Percentiles rank a stretch among this genome's conserved stretches.
Evolutionary conservation across 139 green algal species (phyloP).

Genomic region (Tetraselmis chui): DNA sequence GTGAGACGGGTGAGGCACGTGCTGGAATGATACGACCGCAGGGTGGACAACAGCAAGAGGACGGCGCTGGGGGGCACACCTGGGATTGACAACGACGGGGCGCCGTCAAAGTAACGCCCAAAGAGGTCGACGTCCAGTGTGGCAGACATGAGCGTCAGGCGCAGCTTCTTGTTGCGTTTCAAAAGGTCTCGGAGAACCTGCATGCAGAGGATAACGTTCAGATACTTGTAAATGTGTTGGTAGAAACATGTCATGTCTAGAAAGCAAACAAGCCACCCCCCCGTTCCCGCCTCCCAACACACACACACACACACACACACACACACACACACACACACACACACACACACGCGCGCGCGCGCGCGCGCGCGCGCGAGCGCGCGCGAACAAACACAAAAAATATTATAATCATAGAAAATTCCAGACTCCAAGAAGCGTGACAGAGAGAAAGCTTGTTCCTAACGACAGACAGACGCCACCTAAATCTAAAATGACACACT

Average conservation of each 20-base stretch:
- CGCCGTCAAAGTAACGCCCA: slow-evolving; percentile 16
- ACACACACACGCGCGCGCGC: neutral
- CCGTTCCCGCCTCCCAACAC: too few species aligned
- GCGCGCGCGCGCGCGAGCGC: too few species aligned
- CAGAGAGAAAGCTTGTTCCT: too few species aligned
- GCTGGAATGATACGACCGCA: too few species aligned
- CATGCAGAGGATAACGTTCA: neutral
- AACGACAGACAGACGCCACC: neutral
- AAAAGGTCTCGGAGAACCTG: neutral
- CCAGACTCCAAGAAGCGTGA: too few species aligned
- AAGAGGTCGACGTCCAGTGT: slow-evolving; percentile 17
- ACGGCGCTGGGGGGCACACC: too few species aligned
- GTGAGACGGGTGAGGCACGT: too few species aligned
- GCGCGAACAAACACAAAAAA: too few species aligned
- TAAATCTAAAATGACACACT: too few species aligned
- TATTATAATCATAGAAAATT: too few species aligned
- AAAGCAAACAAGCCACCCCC: too few species aligned
- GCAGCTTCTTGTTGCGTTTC: neutral
- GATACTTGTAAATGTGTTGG: neutral
- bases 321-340: neutral
- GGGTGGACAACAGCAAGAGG: too few species aligned
- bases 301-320: neutral
- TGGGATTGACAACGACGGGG: slow-evolving; percentile 12
- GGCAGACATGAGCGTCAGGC: slow-evolving; percentile 19
- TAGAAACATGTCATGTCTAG: neutral